Base-by-base conservation (phyloP, 2,329 filamentous ascomycete genomes). In the Aspergillus sp. region DNA sequence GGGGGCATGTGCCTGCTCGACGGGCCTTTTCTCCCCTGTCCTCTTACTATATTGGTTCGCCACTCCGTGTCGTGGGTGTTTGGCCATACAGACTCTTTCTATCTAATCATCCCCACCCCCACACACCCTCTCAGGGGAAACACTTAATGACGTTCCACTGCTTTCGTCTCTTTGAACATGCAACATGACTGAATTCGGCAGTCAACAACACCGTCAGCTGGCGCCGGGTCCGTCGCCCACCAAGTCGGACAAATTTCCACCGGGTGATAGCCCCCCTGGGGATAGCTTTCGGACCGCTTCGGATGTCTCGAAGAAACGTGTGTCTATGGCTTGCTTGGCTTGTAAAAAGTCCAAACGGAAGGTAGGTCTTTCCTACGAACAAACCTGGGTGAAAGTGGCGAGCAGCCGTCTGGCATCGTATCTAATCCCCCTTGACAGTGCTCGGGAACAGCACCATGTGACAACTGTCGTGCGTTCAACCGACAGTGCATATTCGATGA, bases 401-500 rank as follows among this genome's bases (percentile, higher is more conserved):
- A 36, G 12, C 30, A 32, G 30, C 30, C 30, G 30, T 32, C 21
- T 41, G 43, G 51, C 53, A 76, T 30, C 12, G 28, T 30, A 30
- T 30, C 28, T 30, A 30, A 30, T 30, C 28, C 3, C 28, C 28
- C 17, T 41, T 41, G 43, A 52, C 53, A 77, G 74, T 78, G 76
- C 62, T 76, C 76, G 15, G 75, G 76, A 12, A 65, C 65, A 7
- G 61, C 72, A 8, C 76, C 77, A 1, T 79, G 77, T 55, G 68
- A 75, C 23, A 77, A 77, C 52, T 79, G 77, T 63, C 67, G 70
- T 36, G 61, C 72, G 30, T 75, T 74, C 53, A 69, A 71, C 21
- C 65, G 72, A 30, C 67, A 70, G 38, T 79, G 77, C 4, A 80
- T 88, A 28, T 83, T 88, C 69, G 87, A 89, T 69, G 83, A 86